Evolutionary conservation across 2,329 filamentous ascomycete species (phyloP).

Genomic region (Aspergillus sergii): DNA sequence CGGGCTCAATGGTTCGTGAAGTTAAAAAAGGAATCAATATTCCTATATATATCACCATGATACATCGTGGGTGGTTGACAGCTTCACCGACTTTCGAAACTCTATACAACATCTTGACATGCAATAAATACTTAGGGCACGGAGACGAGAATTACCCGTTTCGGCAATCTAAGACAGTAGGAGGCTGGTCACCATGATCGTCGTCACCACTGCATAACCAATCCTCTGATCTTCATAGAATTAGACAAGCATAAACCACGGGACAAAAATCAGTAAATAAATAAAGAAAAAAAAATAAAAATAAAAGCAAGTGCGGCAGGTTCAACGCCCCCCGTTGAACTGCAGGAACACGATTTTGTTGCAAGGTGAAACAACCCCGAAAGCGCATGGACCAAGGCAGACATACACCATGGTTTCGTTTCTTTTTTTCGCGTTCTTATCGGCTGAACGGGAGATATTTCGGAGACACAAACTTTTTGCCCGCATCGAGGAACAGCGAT

Average conservation of each 20-base stretch:
- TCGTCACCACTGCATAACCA: background rate
- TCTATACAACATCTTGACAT: background rate
- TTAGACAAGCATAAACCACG: background rate
- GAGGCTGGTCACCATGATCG: background rate
- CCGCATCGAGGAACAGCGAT: background rate
- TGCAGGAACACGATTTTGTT: slow-evolving; percentile 15
- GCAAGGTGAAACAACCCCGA: slow-evolving; percentile 18
- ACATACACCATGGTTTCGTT: background rate
- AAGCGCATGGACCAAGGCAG: slow-evolving; percentile 6
- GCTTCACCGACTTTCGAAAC: background rate
- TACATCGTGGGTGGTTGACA: background rate
- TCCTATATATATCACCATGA: background rate
- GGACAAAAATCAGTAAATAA: background rate
- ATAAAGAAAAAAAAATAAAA: background rate
- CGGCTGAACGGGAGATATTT: background rate
- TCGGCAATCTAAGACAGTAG: background rate
- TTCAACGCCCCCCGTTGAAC: slow-evolving; percentile 7
- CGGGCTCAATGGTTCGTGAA: background rate
- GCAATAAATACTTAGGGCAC: background rate
- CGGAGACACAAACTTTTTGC: background rate
- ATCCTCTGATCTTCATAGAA: slow-evolving; percentile 1
- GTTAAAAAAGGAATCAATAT: background rate
- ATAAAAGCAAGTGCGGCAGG: slow-evolving; percentile 1
- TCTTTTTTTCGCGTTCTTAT: background rate
- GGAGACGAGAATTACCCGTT: background rate